These are phyloP conservation scores for Talaromyces adpressus DNA, from an alignment of 495 filamentous ascomycete species.

Conservation along the genomic window DNA sequence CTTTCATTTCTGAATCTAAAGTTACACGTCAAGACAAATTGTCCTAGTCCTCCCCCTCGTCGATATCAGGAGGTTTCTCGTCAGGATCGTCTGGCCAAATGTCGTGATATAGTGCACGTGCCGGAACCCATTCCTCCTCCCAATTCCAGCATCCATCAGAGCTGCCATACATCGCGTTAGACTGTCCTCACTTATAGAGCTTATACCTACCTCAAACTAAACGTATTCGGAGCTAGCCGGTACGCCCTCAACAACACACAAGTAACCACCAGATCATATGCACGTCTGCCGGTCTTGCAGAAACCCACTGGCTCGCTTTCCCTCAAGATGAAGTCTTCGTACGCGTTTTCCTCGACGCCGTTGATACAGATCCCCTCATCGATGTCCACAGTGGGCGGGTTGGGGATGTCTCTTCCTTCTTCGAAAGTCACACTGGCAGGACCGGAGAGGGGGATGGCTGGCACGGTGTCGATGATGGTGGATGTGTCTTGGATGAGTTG, in stretches of 20 bases:
- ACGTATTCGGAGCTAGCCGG: constrained; percentile 11
- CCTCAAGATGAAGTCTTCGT: background rate
- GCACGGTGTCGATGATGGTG: constrained; percentile 10
- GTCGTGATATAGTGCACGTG: background rate
- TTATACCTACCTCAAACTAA: background rate
- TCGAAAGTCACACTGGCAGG: background rate
- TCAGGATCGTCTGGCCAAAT: background rate
- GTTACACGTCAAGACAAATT: background rate
- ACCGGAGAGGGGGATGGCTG: constrained; percentile 1
- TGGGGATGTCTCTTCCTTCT: background rate
- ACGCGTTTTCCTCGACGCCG: background rate
- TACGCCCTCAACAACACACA: constrained; percentile 12
- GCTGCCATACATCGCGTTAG: background rate
- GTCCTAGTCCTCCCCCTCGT: background rate
- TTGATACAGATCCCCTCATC: background rate
- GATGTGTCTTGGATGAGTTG: constrained; percentile 13
- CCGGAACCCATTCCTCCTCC: background rate
- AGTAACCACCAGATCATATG: constrained; percentile 15
- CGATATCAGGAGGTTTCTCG: background rate
- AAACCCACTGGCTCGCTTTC: background rate
- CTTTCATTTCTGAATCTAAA: background rate
- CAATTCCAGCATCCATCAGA: background rate
- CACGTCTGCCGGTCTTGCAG: constrained; percentile 7
- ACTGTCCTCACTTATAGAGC: background rate
- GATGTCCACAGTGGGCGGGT: background rate